Conservation (phyloP, 1,284 basidiomycete genomes). For the Sporisorium reilianum region DNA sequence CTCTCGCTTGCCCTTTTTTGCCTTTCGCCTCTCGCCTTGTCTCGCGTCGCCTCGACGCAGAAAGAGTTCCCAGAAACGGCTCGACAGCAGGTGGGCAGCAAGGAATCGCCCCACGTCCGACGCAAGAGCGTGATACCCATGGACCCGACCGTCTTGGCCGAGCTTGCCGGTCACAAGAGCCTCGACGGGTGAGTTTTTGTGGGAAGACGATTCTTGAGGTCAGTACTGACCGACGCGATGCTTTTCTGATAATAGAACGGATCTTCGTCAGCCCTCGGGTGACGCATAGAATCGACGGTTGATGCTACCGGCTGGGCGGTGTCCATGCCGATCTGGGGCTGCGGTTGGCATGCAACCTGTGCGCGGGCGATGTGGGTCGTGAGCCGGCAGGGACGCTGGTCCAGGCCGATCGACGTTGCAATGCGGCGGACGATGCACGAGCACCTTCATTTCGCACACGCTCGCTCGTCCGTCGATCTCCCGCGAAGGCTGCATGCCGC, state of each 20-base stretch:
- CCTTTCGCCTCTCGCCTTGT: neutral
- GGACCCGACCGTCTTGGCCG: slow-evolving; percentile 69
- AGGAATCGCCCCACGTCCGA: slow-evolving; percentile 58
- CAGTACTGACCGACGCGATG: neutral
- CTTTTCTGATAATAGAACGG: slow-evolving; percentile 9
- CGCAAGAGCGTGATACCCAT: slow-evolving; percentile 70
- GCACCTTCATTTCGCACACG: no score
- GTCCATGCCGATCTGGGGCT: no score
- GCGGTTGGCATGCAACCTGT: no score
- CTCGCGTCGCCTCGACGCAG: slow-evolving; percentile 11
- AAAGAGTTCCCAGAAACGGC: slow-evolving; percentile 57
- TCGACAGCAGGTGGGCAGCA: slow-evolving; percentile 47
- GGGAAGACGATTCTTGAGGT: neutral
- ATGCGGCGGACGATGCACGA: no score
- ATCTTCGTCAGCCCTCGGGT: slow-evolving; percentile 32
- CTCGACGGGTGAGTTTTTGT: slow-evolving; percentile 45
- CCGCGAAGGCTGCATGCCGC: no score
- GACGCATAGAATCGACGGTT: slow-evolving; percentile 45
- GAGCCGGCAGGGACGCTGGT: no score
- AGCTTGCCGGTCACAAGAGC: slow-evolving; percentile 69
- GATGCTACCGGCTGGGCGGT: no score
- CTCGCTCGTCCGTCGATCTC: no score
- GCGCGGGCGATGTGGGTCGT: no score
- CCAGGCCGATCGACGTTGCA: no score
- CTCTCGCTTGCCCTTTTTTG: neutral